These are phyloP conservation scores for Clonostachys sp. DNA, from an alignment of 2,329 filamentous ascomycete species.

Conservation along the genomic window DNA sequence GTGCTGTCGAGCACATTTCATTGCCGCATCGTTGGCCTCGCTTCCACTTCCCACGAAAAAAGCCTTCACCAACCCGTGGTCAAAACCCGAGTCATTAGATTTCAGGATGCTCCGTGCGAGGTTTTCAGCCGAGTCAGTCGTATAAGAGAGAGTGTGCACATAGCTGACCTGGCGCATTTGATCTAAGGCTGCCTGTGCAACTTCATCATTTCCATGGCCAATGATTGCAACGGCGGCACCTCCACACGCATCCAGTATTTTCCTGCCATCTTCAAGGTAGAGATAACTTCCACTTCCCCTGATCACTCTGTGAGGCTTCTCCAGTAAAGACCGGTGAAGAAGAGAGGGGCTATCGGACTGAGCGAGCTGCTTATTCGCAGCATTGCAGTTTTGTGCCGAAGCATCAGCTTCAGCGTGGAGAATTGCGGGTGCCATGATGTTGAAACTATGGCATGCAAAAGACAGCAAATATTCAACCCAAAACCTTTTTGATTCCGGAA, in stretches of 20 bases:
- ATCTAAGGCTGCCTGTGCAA: conserved; percentile 48
- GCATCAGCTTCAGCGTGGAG: too few relatives aligned
- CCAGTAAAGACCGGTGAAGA: conserved; percentile 24
- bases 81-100: neutral
- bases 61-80: conserved; percentile 6
- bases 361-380: too few relatives aligned
- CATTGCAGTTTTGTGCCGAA: too few relatives aligned
- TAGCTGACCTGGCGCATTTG: conserved; percentile 40
- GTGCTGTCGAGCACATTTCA: conserved; percentile 42
- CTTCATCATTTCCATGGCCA: conserved; percentile 53
- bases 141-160: conserved; percentile 16
- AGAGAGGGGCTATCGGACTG: conserved; percentile 3
- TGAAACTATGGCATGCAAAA: too few relatives aligned
- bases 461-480: too few relatives aligned
- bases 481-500: too few relatives aligned
- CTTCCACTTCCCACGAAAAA: conserved; percentile 16
- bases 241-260: conserved; percentile 25
- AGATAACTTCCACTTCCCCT: conserved; percentile 33
- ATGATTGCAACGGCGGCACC: conserved; percentile 56
- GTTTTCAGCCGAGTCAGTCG: conserved; percentile 15
- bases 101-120: conserved; percentile 17
- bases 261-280: conserved; percentile 20
- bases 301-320: conserved; percentile 25
- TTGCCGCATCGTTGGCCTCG: conserved; percentile 36
- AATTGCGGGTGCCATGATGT: too few relatives aligned